Percentiles rank a stretch among this genome's conserved stretches.
These are phyloP conservation scores for Mitragyna speciosa DNA, from an alignment of 257 asterid genomes.

Conservation along the genomic window DNA sequence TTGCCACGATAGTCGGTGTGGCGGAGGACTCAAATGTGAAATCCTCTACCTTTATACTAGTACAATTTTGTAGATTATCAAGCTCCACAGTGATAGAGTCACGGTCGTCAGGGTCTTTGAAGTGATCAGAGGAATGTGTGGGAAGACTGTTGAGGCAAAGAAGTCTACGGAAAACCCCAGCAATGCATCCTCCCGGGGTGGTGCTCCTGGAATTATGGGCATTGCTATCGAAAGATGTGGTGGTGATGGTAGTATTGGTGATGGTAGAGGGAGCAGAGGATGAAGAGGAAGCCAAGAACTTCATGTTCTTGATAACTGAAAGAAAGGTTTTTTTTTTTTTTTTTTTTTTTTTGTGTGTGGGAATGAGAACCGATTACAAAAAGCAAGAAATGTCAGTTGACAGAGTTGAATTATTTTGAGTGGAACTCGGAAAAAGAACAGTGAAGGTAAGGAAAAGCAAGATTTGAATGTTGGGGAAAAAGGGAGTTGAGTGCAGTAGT, in stretches of 20 bases:
- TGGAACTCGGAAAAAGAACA: conserved; percentile 22
- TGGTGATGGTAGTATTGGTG: conserved; percentile 3
- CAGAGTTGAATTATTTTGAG: conserved; percentile 33
- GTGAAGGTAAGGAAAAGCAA: conserved; percentile 29
- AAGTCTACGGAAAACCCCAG: conserved; percentile 53
- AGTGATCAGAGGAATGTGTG: conserved; percentile 27
- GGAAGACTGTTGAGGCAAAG: conserved; percentile 53
- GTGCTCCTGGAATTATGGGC: conserved; percentile 22
- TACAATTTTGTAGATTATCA: background rate
- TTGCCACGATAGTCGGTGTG: conserved; percentile 56
- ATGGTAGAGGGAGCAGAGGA: conserved; percentile 29
- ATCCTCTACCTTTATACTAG: background rate
- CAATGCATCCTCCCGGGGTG: conserved; percentile 33
- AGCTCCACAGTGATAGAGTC: conserved; percentile 16
- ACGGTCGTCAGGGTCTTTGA: conserved; percentile 7
- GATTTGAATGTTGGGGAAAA: conserved; percentile 36
- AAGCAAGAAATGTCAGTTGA: conserved; percentile 14
- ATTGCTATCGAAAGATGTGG: conserved; percentile 8
- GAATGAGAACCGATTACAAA: background rate
- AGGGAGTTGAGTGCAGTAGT: background rate
- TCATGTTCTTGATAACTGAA: conserved; percentile 33
- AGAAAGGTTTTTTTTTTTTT: too few relatives aligned
- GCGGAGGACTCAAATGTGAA: background rate
- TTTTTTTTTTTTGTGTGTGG: too few relatives aligned
- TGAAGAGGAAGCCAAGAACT: conserved; percentile 33